Evolutionary conservation across 2,329 filamentous ascomycete species (phyloP), one percentile per base, ranked within the genome.

Genomic region (Colletotrichum horii): DNA sequence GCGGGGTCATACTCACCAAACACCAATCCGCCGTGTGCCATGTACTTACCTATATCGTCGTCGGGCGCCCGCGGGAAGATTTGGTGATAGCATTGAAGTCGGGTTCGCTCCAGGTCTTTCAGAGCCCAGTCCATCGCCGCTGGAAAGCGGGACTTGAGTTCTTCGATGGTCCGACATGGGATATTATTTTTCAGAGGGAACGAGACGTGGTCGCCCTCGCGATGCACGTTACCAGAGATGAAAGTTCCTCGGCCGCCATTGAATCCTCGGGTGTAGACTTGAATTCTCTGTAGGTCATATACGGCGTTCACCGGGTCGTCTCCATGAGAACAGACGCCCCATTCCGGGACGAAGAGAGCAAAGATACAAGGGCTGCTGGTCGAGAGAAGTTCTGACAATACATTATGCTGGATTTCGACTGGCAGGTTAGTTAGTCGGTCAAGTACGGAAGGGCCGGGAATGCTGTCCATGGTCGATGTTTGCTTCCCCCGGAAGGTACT

Each of bases 231-330:
- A 8, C 34, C 30, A 12, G 66, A 26, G 30, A 38, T n/a, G 22
- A 60, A 74, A 8, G 30, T 61, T 3, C 76, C 76, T 22, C 6
- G 26, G 15, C n/a, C 19, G 28, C 19, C 28, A 8, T 6, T 24
- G 0, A n/a, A n/a, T 34, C 70, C 56, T 14, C 43, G 66, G 15
- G 28, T 68, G 56, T 77, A 77, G n/a, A 71, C 43, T 32, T 77
- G 62, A 24, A 66, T 70, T 12, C 74, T 75, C 38, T 70, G 66
- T 19, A 77, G 34, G 34, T 70, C 74, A 52, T 73, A 77, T 6
- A 58, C 38, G 15, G 8, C n/a, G 28, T 74, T 74, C n/a, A 77
- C 52, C 8, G 60, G 36, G 48, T 70, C 66, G 14, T 55, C 22
- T 26, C 32, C 56, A 48, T 74, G 55, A 11, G 61, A 19, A 70